phyloP scores from a whole-genome alignment of 169 alveolate genomes.

The Cystoisospora suis region DNA sequence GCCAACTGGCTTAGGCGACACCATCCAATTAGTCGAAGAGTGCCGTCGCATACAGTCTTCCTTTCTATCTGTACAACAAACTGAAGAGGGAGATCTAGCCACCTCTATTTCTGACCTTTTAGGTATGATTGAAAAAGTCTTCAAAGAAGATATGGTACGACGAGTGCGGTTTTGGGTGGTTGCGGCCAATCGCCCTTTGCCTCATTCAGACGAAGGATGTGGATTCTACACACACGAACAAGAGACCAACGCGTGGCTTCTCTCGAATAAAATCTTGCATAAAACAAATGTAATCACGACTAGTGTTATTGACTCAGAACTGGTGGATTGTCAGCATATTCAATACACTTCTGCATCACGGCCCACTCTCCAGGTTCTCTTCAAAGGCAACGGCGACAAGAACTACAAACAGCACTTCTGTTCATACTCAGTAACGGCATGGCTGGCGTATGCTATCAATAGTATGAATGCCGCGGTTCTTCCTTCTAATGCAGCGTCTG shows the following conservation, averaged over 20 bases:
- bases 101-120: no score
- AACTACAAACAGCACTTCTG: not conserved
- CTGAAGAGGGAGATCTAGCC: no score
- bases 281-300: not conserved
- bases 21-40: not conserved
- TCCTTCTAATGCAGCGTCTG: no score
- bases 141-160: not conserved
- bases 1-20: not conserved
- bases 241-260: not conserved
- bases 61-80: not conserved
- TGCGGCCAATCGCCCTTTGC: not conserved
- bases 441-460: not conserved
- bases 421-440: not conserved
- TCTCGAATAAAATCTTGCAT: not conserved
- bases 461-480: no score
- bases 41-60: not conserved
- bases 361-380: not conserved
- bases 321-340: slow-evolving; percentile 3
- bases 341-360: not conserved
- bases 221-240: no score
- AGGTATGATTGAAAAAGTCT: not conserved
- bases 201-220: no score
- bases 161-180: not conserved
- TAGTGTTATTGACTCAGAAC: not conserved
- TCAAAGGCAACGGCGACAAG: not conserved